Evolutionary conservation across 2,329 filamentous ascomycete species (phyloP).

Genomic region (Fusarium albosuccineum): DNA sequence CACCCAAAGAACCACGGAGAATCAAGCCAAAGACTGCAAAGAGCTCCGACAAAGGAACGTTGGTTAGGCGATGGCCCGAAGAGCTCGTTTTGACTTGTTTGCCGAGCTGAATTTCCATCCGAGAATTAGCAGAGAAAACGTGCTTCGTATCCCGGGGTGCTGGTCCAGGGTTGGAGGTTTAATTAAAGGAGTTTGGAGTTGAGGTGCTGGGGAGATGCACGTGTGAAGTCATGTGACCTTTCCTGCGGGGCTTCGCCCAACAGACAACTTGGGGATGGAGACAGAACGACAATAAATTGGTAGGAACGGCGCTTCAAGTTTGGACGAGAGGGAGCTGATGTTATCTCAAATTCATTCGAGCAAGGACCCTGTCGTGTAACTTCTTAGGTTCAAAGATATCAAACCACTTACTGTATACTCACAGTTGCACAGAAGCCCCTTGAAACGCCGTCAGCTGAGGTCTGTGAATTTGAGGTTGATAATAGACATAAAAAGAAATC

Average conservation of each 20-base stretch:
- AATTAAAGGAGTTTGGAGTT: background rate
- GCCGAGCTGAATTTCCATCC: background rate
- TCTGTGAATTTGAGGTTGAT: background rate
- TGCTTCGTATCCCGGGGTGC: background rate
- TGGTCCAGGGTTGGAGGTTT: conserved; percentile 4
- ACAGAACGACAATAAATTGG: no score
- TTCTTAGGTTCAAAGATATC: no score
- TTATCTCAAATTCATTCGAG: no score
- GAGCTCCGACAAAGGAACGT: background rate
- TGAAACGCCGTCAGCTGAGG: background rate
- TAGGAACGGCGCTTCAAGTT: no score
- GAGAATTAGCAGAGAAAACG: background rate
- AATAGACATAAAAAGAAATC: background rate
- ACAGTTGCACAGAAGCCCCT: background rate
- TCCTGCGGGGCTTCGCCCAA: background rate
- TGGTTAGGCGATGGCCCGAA: background rate
- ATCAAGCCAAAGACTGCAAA: conserved; percentile 2
- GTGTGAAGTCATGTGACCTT: conserved; percentile 5
- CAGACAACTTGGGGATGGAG: no score
- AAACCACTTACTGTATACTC: no score
- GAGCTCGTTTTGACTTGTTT: background rate
- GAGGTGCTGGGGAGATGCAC: background rate
- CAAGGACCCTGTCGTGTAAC: no score
- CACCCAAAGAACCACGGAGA: conserved; percentile 2
- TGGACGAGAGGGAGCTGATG: no score